Conservation (phyloP, 2,329 filamentous ascomycete genomes). For the Onygena corvina region DNA sequence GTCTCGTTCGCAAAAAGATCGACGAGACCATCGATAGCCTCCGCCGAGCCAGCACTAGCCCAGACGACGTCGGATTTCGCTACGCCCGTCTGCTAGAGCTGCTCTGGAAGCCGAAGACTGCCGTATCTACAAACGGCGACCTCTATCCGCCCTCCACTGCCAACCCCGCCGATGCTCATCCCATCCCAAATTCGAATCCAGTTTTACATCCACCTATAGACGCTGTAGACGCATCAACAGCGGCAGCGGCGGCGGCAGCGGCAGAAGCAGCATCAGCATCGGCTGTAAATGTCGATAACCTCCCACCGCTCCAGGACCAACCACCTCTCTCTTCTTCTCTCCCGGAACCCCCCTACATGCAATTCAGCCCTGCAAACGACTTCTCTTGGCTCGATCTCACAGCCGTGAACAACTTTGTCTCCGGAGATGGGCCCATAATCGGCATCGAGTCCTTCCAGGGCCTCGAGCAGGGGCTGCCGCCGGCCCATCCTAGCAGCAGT, state of each 20-base stretch:
- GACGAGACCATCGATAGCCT: constrained; percentile 48
- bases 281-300: constrained; percentile 9
- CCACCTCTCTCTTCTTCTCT: constrained; percentile 26
- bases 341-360: constrained; percentile 28
- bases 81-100: constrained; percentile 51
- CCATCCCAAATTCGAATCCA: no score
- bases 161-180: constrained; percentile 1
- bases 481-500: no score
- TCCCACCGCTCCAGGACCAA: constrained; percentile 18
- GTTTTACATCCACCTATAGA: no score
- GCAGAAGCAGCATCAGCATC: constrained; percentile 16
- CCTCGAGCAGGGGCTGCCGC: neutral
- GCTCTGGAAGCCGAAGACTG: constrained; percentile 44
- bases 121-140: no score
- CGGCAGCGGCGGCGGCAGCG: constrained; percentile 15
- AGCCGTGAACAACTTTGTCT: constrained; percentile 47
- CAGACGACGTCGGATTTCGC: constrained; percentile 49
- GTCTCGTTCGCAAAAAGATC: constrained; percentile 47
- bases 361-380: constrained; percentile 41
- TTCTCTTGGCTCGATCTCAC: constrained; percentile 53
- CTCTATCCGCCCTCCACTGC: constrained; percentile 9
- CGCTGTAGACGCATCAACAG: neutral
- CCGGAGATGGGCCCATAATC: constrained; percentile 30
- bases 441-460: constrained; percentile 26
- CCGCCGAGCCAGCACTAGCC: constrained; percentile 45